Percentiles rank a stretch among this genome's conserved stretches.
phyloP scores from a whole-genome alignment of 1,284 basidiomycete genomes.

The Ustilago xerochloae region DNA sequence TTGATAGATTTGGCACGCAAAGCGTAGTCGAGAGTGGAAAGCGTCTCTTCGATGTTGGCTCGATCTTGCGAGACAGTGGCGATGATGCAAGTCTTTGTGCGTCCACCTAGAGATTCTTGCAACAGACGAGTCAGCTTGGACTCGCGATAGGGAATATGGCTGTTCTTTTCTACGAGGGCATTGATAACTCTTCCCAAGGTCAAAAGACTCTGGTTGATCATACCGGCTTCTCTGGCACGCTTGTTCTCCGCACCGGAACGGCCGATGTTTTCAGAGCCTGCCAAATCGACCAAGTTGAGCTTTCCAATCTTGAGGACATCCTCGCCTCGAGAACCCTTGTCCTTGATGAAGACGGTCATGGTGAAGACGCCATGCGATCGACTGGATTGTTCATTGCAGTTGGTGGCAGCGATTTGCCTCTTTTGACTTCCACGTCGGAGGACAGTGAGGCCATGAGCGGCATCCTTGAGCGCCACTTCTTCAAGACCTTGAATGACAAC shows the following conservation, averaged over 20 bases:
- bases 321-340: slow-evolving; percentile 78
- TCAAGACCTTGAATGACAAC: slow-evolving; percentile 95
- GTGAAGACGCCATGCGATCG: slow-evolving; percentile 99
- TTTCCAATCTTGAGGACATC: slow-evolving; percentile 93
- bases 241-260: slow-evolving; percentile 95
- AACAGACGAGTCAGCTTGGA: slow-evolving; percentile 93
- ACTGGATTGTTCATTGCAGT: slow-evolving; percentile 96
- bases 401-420: slow-evolving; percentile 93
- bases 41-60: slow-evolving; percentile 90
- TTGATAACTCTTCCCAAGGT: slow-evolving; percentile 98
- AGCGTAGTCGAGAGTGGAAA: slow-evolving; percentile 97
- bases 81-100: slow-evolving; percentile 97
- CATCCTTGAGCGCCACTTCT: slow-evolving; percentile 85
- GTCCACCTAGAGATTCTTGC: slow-evolving; percentile 98
- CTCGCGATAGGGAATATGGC: slow-evolving; percentile 87
- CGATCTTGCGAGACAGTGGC: slow-evolving; percentile 75
- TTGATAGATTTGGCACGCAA: slow-evolving; percentile 94
- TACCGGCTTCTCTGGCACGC: slow-evolving; percentile 93
- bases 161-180: slow-evolving; percentile 88
- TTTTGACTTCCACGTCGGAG: slow-evolving; percentile 89
- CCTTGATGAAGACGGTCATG: slow-evolving; percentile 92
- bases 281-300: slow-evolving; percentile 95
- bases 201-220: slow-evolving; percentile 97
- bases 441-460: slow-evolving; percentile 84
- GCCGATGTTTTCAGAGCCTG: slow-evolving; percentile 97